phyloP scores from a whole-genome alignment of 208 protist species.

The Acanthamoeba pearcei region DNA sequence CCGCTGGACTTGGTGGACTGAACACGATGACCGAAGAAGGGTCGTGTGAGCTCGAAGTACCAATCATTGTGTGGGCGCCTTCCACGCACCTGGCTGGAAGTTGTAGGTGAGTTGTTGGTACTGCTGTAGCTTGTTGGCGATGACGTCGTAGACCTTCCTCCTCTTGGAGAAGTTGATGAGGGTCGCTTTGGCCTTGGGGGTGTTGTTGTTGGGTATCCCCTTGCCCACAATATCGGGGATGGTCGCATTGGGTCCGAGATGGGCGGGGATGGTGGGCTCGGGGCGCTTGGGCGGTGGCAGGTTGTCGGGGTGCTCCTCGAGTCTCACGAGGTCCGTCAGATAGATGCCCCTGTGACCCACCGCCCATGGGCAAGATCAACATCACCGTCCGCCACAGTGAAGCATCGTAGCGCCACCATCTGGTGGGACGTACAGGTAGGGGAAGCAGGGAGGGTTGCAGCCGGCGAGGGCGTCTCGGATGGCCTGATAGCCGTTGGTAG shows the following conservation, averaged over 20 bases:
- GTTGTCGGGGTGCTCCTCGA: slow-evolving; percentile 69
- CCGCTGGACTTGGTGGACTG: slow-evolving; percentile 30
- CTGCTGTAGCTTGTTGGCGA: slow-evolving; percentile 68
- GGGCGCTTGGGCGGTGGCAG: slow-evolving; percentile 25
- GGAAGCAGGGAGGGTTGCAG: slow-evolving; percentile 80
- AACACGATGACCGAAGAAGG: not conserved
- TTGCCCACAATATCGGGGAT: slow-evolving; percentile 84
- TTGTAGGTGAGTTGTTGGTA: slow-evolving; percentile 68
- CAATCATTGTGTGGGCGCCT: not conserved
- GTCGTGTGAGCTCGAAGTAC: not conserved
- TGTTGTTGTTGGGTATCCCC: slow-evolving; percentile 9
- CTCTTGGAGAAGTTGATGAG: slow-evolving; percentile 81
- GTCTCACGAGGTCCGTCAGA: slow-evolving; percentile 25
- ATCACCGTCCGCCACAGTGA: not conserved
- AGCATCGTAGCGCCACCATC: not conserved
- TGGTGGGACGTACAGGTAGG: slow-evolving; percentile 72
- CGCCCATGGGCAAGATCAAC: not conserved
- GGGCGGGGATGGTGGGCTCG: slow-evolving; percentile 82
- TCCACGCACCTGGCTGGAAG: slow-evolving; percentile 6
- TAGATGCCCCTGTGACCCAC: slow-evolving; percentile 33
- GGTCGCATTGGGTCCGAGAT: slow-evolving; percentile 57
- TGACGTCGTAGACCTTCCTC: slow-evolving; percentile 59
- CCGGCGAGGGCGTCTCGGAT: not conserved
- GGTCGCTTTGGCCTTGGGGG: not conserved
- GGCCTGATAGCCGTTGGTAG: not conserved